Percentiles rank a stretch among this genome's conserved stretches.
Conservation (phyloP, 768 basidiomycete genomes). For the Rhodotorula kratochvilovae region DNA sequence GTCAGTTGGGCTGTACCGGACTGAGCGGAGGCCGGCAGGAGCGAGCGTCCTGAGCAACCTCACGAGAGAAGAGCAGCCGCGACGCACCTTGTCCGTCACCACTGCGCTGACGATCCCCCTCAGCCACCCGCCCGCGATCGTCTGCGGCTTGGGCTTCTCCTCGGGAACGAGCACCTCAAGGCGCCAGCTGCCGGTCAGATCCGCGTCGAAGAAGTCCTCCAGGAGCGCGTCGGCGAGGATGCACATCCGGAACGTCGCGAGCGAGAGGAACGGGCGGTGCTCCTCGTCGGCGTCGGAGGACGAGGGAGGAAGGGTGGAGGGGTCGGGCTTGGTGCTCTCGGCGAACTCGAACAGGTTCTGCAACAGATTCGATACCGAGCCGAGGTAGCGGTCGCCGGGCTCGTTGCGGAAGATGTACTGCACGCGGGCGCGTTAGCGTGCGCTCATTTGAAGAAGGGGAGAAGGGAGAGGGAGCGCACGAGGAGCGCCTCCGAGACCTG, state of each 20-base stretch:
- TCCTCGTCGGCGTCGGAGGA: background rate
- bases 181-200: constrained; percentile 79
- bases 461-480: constrained; percentile 52
- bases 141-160: constrained; percentile 52
- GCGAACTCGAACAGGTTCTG: constrained; percentile 96
- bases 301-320: background rate
- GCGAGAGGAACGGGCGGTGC: constrained; percentile 61
- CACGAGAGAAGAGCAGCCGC: background rate
- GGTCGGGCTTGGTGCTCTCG: constrained; percentile 35
- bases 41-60: background rate
- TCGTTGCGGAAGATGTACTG: constrained; percentile 98
- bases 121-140: constrained; percentile 49
- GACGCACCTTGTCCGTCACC: constrained; percentile 65
- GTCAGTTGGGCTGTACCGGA: too few species aligned
- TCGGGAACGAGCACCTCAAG: constrained; percentile 57
- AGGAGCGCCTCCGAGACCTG: constrained; percentile 90
- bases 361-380: constrained; percentile 79
- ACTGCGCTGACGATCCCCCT: constrained; percentile 87
- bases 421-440: background rate
- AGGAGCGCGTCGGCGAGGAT: constrained; percentile 92
- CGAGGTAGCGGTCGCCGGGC: constrained; percentile 90
- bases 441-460: background rate
- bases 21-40: background rate
- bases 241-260: constrained; percentile 98
- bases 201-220: constrained; percentile 92